Evolutionary conservation across 768 basidiomycete genomes (phyloP).

Genomic region (Lentinus brumalis): DNA sequence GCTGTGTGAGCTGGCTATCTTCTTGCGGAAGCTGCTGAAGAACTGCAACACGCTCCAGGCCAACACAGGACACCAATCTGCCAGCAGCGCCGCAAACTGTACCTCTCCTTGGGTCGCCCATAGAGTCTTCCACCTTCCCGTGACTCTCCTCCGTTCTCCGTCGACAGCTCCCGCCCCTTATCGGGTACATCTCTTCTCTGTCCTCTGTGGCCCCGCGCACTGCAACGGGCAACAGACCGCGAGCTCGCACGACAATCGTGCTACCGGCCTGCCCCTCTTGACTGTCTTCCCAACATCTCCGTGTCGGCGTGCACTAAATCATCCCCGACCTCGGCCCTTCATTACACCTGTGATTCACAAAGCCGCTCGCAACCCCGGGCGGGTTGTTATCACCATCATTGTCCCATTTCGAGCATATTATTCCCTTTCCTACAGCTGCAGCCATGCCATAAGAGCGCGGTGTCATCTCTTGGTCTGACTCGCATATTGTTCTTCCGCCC

Average conservation of each 20-base stretch:
- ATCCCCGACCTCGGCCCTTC: constrained; percentile 1
- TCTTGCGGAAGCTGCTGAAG: constrained; percentile 1
- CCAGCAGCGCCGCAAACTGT: background rate
- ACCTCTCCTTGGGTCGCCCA: background rate
- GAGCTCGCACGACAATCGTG: constrained; percentile 16
- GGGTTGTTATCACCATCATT: constrained; percentile 2
- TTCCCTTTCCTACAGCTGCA: constrained; percentile 2
- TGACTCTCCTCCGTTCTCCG: background rate
- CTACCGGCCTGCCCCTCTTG: constrained; percentile 15
- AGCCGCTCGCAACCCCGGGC: background rate
- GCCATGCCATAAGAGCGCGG: constrained; percentile 11
- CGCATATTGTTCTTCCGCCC: background rate
- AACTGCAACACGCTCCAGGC: background rate
- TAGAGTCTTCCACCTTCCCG: constrained; percentile 10
- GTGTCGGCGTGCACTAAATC: background rate
- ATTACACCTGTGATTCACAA: constrained; percentile 1
- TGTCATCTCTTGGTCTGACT: background rate
- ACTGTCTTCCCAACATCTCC: constrained; percentile 1
- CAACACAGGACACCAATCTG: constrained; percentile 2
- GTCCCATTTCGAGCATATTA: constrained; percentile 7
- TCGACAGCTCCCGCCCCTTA: constrained; percentile 9
- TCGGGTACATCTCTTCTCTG: constrained; percentile 13
- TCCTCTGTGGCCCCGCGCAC: background rate
- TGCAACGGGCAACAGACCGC: constrained; percentile 2
- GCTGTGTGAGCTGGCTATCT: constrained; percentile 9